phyloP scores from a whole-genome alignment of 306 rosid genomes.

The Begonia fuchsioides region DNA sequence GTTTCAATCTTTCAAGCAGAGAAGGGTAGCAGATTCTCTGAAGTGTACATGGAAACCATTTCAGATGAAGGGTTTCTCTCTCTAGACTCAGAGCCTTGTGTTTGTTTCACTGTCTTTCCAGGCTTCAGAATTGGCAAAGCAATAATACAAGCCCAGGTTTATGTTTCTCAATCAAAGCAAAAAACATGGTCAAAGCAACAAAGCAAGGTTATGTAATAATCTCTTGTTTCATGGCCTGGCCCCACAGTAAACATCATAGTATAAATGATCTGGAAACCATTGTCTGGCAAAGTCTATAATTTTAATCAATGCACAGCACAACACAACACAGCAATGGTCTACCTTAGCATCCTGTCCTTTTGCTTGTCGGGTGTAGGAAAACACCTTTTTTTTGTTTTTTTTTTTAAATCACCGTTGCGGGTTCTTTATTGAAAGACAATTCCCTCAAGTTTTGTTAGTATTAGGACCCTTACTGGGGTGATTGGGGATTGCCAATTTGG shows the following conservation, averaged over 20 bases:
- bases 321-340: too few species aligned
- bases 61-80: slow-evolving; percentile 43
- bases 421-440: too few species aligned
- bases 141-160: slow-evolving; percentile 65
- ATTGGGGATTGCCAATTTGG: slow-evolving; percentile 23
- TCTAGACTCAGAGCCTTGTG: slow-evolving; percentile 39
- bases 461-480: slow-evolving; percentile 40
- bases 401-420: too few species aligned
- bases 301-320: too few species aligned
- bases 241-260: background rate
- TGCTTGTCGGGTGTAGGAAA: background rate
- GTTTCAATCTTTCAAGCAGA: slow-evolving; percentile 57
- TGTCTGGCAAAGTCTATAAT: background rate
- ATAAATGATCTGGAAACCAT: background rate
- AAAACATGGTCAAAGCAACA: slow-evolving; percentile 11
- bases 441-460: slow-evolving; percentile 47
- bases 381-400: background rate
- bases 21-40: slow-evolving; percentile 66
- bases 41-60: slow-evolving; percentile 76
- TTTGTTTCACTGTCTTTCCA: slow-evolving; percentile 66
- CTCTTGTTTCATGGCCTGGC: background rate
- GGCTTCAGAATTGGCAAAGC: slow-evolving; percentile 73
- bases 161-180: slow-evolving; percentile 36
- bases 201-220: slow-evolving; percentile 32
- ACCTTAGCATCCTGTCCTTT: background rate